These are phyloP conservation scores for Exophiala spinifera DNA, from an alignment of 2,329 filamentous ascomycete species.

Conservation along the genomic window DNA sequence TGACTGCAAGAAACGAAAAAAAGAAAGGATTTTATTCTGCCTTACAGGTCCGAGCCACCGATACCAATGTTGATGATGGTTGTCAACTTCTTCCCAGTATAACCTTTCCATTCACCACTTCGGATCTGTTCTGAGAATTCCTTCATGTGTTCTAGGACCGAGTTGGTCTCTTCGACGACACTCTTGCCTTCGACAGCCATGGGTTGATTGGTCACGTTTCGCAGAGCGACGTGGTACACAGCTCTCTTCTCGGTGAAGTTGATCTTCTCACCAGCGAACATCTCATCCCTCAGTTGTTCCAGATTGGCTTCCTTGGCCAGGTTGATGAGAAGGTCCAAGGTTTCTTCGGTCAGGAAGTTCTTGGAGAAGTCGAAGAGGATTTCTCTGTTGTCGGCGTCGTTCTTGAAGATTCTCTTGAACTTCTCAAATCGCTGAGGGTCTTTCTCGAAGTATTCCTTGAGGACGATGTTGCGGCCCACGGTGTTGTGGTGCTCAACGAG, in stretches of 20 bases:
- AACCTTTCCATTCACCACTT: constrained; percentile 95
- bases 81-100: constrained; percentile 93
- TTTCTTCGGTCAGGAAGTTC: constrained; percentile 96
- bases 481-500: constrained; percentile 87
- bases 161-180: constrained; percentile 89
- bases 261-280: constrained; percentile 98
- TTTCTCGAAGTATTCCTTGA: constrained; percentile 88
- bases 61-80: constrained; percentile 98
- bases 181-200: constrained; percentile 86
- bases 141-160: constrained; percentile 94
- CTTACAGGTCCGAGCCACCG: constrained; percentile 95
- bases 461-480: constrained; percentile 82
- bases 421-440: constrained; percentile 87
- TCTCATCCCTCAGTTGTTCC: constrained; percentile 90
- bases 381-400: constrained; percentile 72
- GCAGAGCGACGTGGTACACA: constrained; percentile 90
- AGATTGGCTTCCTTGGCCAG: constrained; percentile 87
- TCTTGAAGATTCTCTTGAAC: constrained; percentile 81
- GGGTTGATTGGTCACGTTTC: constrained; percentile 79
- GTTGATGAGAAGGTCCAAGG: constrained; percentile 78
- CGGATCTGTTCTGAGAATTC: constrained; percentile 94
- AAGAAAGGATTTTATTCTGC: too few species aligned
- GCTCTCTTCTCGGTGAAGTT: constrained; percentile 98
- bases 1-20: not conserved
- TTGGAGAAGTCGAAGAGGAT: constrained; percentile 99